Conservation (phyloP, 2,329 filamentous ascomycete species). For the Xylariomycetidae sp. region DNA sequence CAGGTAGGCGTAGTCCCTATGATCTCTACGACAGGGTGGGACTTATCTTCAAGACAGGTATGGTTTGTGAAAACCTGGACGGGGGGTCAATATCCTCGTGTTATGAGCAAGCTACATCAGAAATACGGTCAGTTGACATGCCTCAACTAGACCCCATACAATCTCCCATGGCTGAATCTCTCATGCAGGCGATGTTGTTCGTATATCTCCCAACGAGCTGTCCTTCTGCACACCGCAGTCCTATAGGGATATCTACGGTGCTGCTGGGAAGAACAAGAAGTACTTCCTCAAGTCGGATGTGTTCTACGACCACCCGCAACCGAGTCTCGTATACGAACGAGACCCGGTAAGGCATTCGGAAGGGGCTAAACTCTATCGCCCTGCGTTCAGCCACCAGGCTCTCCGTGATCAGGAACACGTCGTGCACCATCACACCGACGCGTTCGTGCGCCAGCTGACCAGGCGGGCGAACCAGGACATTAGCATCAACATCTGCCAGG, state of each 20-base stretch:
- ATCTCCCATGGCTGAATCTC: neutral
- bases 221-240: constrained; percentile 33
- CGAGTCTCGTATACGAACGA: constrained; percentile 7
- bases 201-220: constrained; percentile 37
- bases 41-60: constrained; percentile 5
- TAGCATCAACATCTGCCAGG: constrained; percentile 19
- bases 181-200: constrained; percentile 28
- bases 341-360: constrained; percentile 1
- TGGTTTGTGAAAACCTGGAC: constrained; percentile 11
- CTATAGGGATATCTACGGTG: constrained; percentile 33
- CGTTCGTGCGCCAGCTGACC: constrained; percentile 11
- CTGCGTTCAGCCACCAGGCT: constrained; percentile 12
- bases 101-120: constrained; percentile 9
- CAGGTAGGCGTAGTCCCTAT: neutral
- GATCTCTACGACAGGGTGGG: neutral
- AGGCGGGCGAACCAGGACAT: constrained; percentile 11
- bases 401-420: constrained; percentile 18
- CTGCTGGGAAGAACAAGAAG: constrained; percentile 16
- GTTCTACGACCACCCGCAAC: constrained; percentile 1
- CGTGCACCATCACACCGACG: constrained; percentile 16
- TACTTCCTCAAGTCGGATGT: constrained; percentile 10
- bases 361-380: neutral
- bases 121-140: constrained; percentile 12
- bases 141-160: neutral
- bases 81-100: constrained; percentile 8